These are phyloP conservation scores for Penicillium sp. DNA, from an alignment of 2,329 filamentous ascomycete species.

Conservation along the genomic window DNA sequence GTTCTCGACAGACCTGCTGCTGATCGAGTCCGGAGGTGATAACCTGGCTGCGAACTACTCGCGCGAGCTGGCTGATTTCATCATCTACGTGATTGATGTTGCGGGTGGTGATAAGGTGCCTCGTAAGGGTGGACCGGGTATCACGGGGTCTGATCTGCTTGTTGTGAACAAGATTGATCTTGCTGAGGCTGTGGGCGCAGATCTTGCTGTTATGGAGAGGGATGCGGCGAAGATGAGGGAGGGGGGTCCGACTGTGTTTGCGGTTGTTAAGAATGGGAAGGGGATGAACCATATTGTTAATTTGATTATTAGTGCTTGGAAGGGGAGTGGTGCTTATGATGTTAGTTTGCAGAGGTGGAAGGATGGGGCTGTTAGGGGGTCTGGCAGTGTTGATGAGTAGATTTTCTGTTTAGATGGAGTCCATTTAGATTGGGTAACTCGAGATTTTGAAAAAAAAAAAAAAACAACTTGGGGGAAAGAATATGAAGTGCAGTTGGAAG, in stretches of 20 bases:
- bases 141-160: slow-evolving; percentile 90
- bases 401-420: background rate
- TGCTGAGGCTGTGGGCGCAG: slow-evolving; percentile 84
- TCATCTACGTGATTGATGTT: slow-evolving; percentile 98
- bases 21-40: slow-evolving; percentile 94
- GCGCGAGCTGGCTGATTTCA: slow-evolving; percentile 91
- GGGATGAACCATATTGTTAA: slow-evolving; percentile 83
- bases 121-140: slow-evolving; percentile 90
- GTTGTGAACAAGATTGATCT: slow-evolving; percentile 98
- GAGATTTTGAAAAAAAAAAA: background rate
- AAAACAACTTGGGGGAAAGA: background rate
- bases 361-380: slow-evolving; percentile 37
- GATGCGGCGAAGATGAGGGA: slow-evolving; percentile 94
- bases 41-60: slow-evolving; percentile 97
- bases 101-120: slow-evolving; percentile 95
- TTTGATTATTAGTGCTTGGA: slow-evolving; percentile 88
- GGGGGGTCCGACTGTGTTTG: slow-evolving; percentile 91
- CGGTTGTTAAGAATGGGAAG: slow-evolving; percentile 90
- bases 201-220: slow-evolving; percentile 88
- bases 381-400: slow-evolving; percentile 34
- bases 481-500: background rate
- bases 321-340: slow-evolving; percentile 71
- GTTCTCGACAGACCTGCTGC: slow-evolving; percentile 76
- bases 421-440: background rate
- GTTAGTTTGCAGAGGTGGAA: slow-evolving; percentile 46